A percentile compares a stretch with the other conserved stretches of the same genome.
These are phyloP conservation scores for Paracoccidioides brasiliensis DNA, from an alignment of 2,329 filamentous ascomycete genomes.

Conservation along the genomic window DNA sequence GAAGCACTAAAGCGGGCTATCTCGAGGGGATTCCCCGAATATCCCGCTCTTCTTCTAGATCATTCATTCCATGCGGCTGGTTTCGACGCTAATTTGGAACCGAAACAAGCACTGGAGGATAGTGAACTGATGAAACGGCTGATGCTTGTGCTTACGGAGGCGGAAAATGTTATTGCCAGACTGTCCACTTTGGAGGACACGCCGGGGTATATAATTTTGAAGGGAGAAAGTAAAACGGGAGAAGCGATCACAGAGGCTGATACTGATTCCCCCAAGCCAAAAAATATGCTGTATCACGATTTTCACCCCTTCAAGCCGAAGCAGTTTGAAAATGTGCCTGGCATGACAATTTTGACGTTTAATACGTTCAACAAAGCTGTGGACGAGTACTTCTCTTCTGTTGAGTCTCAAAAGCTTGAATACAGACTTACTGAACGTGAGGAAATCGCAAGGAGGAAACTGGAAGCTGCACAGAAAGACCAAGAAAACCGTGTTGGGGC, in stretches of 20 bases:
- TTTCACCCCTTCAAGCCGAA: constrained; percentile 84
- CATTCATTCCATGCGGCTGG: constrained; percentile 60
- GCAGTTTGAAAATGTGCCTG: constrained; percentile 59
- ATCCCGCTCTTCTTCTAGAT: constrained; percentile 76
- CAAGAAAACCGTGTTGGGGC: constrained; percentile 76
- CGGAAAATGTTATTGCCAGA: constrained; percentile 53
- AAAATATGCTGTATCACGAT: constrained; percentile 66
- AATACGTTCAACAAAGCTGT: constrained; percentile 84
- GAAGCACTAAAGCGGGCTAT: constrained; percentile 69
- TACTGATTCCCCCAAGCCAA: constrained; percentile 23
- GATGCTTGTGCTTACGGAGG: constrained; percentile 54
- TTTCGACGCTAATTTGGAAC: constrained; percentile 56
- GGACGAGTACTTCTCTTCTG: constrained; percentile 92
- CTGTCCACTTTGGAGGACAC: constrained; percentile 53
- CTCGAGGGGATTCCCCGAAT: constrained; percentile 72
- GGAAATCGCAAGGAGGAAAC: constrained; percentile 63
- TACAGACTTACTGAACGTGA: constrained; percentile 73
- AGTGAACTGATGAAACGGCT: constrained; percentile 53
- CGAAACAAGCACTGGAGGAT: constrained; percentile 56
- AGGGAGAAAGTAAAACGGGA: constrained; percentile 29
- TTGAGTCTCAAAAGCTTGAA: constrained; percentile 86
- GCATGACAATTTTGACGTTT: constrained; percentile 59
- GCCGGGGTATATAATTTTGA: constrained; percentile 82
- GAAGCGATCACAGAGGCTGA: constrained; percentile 23
- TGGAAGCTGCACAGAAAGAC: constrained; percentile 72